A percentile compares a stretch with the other conserved stretches of the same genome.
These are phyloP conservation scores for Hericium coralloides DNA, from an alignment of 768 basidiomycete genomes.

Conservation along the genomic window DNA sequence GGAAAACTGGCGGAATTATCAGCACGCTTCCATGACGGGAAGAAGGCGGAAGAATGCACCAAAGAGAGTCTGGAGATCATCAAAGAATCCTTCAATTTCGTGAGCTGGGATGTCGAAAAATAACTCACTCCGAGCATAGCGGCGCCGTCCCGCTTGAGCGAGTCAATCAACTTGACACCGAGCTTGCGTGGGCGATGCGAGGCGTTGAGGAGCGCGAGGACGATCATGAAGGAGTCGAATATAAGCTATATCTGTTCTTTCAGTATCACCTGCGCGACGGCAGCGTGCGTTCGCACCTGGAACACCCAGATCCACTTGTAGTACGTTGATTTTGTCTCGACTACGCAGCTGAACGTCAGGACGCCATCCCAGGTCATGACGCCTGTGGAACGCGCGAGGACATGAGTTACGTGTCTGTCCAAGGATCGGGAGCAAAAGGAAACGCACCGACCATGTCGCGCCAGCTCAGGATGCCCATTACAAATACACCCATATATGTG, in stretches of 20 bases:
- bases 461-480: too few species aligned
- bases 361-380: not conserved
- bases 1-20: too few species aligned
- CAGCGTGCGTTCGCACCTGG: not conserved
- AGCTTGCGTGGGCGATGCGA: not conserved
- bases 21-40: too few species aligned
- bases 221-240: not conserved
- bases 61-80: too few species aligned
- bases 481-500: not conserved
- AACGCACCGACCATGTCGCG: too few species aligned
- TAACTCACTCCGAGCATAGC: not conserved
- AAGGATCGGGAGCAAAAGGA: too few species aligned
- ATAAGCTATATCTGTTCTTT: not conserved
- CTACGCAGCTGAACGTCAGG: not conserved
- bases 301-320: not conserved
- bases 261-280: too few species aligned
- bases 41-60: too few species aligned
- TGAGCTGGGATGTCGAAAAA: too few species aligned
- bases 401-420: too few species aligned
- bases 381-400: too few species aligned
- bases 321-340: not conserved
- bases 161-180: not conserved
- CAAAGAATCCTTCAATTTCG: too few species aligned
- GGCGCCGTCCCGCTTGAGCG: not conserved
- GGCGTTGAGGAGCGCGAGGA: not conserved